phyloP scores from a whole-genome alignment of 208 protist genomes.

The Leishmania tropica region DNA sequence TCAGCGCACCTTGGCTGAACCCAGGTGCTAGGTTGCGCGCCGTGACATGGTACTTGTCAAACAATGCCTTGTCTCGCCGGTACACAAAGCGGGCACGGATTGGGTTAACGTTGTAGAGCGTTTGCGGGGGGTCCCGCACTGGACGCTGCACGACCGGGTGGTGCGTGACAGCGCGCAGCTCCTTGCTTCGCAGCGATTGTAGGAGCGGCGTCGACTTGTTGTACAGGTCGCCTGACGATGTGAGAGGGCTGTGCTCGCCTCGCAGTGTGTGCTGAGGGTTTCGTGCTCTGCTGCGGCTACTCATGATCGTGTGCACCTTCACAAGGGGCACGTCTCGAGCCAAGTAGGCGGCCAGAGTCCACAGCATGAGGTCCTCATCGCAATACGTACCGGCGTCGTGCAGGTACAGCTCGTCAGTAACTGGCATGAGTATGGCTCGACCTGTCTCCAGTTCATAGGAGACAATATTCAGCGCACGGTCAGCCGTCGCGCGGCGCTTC shows the following conservation, averaged over 20 bases:
- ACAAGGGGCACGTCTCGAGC: conserved; percentile 79
- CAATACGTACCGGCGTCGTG: conserved; percentile 86
- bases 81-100: conserved; percentile 78
- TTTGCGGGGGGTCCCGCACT: conserved; percentile 59
- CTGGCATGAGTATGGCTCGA: conserved; percentile 58
- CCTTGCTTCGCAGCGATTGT: conserved; percentile 61
- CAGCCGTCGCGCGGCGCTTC: conserved; percentile 32
- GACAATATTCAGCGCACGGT: conserved; percentile 69
- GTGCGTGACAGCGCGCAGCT: conserved; percentile 67
- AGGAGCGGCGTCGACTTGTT: conserved; percentile 61
- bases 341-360: conserved; percentile 81
- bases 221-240: conserved; percentile 51
- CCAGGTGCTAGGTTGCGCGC: conserved; percentile 81
- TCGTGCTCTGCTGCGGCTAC: conserved; percentile 42
- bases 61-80: conserved; percentile 85
- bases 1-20: conserved; percentile 79
- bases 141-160: conserved; percentile 43
- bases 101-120: conserved; percentile 71
- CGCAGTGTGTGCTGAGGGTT: conserved; percentile 74
- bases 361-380: conserved; percentile 90
- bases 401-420: conserved; percentile 76
- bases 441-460: conserved; percentile 74
- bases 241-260: conserved; percentile 55
- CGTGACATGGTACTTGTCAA: conserved; percentile 86
- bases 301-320: conserved; percentile 79